Evolutionary conservation across 257 asterid species (phyloP).

Genomic region (Linderniella brevidens): DNA sequence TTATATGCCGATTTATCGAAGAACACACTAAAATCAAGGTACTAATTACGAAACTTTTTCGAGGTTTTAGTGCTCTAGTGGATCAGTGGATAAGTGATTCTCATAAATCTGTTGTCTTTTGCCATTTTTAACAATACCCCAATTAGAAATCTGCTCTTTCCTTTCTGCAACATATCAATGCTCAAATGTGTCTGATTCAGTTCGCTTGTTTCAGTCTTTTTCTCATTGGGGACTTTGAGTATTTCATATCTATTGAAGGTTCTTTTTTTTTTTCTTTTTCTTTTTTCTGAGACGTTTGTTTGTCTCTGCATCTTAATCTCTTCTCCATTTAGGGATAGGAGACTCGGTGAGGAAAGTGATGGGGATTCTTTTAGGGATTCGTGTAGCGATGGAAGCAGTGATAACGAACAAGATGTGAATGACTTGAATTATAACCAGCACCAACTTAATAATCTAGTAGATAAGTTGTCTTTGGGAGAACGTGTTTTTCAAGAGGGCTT

Average conservation of each 20-base stretch:
- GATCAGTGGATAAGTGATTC: constrained; percentile 79
- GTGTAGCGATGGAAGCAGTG: constrained; percentile 91
- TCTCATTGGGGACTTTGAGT: too few relatives aligned
- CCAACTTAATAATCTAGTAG: constrained; percentile 15
- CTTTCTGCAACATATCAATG: too few relatives aligned
- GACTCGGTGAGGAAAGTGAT: constrained; percentile 78
- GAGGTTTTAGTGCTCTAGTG: constrained; percentile 2
- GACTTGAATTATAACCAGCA: constrained; percentile 24
- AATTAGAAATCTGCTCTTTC: too few relatives aligned
- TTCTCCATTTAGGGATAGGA: constrained; percentile 27
- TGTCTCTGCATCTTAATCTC: too few relatives aligned
- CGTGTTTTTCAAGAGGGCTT: constrained; percentile 61
- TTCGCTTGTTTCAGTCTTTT: too few relatives aligned
- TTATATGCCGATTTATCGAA: constrained; percentile 56
- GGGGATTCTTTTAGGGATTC: constrained; percentile 59
- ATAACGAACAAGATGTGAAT: constrained; percentile 55
- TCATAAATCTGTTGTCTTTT: constrained; percentile 39
- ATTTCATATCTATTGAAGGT: too few relatives aligned
- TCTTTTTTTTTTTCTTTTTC: constrained; percentile 5
- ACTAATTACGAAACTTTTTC: constrained; percentile 20
- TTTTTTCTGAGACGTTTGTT: neutral
- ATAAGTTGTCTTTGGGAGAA: too few relatives aligned
- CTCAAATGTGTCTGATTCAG: too few relatives aligned
- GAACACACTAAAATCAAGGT: constrained; percentile 53
- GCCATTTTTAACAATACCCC: too few relatives aligned